These are phyloP conservation scores for Arxiozyma heterogenica DNA, from an alignment of 1,139 yeast genomes.

Conservation along the genomic window DNA sequence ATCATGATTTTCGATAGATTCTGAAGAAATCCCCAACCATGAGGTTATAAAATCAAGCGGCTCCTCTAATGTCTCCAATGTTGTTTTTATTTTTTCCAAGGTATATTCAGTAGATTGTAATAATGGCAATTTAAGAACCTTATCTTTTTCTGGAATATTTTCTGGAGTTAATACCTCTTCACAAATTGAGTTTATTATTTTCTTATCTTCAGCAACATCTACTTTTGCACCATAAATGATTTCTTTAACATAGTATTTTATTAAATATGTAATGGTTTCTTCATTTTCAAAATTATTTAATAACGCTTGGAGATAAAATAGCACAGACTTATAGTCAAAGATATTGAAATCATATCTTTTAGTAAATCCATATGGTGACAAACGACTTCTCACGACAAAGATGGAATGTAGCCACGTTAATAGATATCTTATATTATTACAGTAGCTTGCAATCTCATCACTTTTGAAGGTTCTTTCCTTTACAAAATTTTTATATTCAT, in stretches of 20 bases:
- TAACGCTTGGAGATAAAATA: conserved; percentile 10
- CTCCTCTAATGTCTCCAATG: conserved; percentile 1
- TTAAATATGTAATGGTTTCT: conserved; percentile 32
- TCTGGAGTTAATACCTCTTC: conserved; percentile 7
- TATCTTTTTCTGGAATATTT: not conserved
- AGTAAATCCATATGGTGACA: conserved; percentile 54
- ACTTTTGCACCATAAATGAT: conserved; percentile 72
- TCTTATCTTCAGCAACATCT: conserved; percentile 40
- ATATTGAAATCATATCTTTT: conserved; percentile 62
- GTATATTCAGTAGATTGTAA: not conserved
- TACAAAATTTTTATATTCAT: conserved; percentile 11
- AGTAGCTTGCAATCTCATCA: conserved; percentile 21
- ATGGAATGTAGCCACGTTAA: conserved; percentile 65
- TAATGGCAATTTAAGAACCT: not conserved
- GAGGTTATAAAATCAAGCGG: conserved; percentile 7
- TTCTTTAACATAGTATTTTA: conserved; percentile 43
- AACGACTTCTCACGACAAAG: conserved; percentile 50
- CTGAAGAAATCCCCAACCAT: conserved; percentile 15
- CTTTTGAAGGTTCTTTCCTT: not conserved
- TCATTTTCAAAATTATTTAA: conserved; percentile 14
- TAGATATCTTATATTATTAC: conserved; percentile 37
- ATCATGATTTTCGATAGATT: conserved; percentile 11
- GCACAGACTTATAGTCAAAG: conserved; percentile 54
- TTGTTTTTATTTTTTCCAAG: not conserved
- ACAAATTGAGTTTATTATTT: conserved; percentile 8